phyloP scores from a whole-genome alignment of 2,329 filamentous ascomycete species.

The Clonostachys rhizophaga region DNA sequence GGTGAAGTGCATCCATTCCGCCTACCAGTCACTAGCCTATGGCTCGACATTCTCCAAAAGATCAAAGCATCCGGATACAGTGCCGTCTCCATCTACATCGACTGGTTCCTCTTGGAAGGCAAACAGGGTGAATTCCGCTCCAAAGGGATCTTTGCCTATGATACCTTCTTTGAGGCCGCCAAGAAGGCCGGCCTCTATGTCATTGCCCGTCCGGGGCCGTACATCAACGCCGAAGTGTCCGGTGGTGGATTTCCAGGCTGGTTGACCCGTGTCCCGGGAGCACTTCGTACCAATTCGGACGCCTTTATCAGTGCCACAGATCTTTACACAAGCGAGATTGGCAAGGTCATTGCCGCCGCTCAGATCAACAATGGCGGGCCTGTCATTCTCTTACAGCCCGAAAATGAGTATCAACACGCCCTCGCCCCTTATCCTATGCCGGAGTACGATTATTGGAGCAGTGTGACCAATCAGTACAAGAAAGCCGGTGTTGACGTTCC shows the following conservation, averaged over 20 bases:
- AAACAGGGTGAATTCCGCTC: constrained; percentile 65
- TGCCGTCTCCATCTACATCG: constrained; percentile 71
- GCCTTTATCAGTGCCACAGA: constrained; percentile 64
- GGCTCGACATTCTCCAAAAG: constrained; percentile 76
- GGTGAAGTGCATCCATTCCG: constrained; percentile 70
- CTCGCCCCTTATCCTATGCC: constrained; percentile 50
- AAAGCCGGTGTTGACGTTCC: constrained; percentile 69
- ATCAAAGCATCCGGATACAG: constrained; percentile 79
- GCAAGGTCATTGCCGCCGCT: constrained; percentile 62
- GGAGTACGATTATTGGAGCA: constrained; percentile 64
- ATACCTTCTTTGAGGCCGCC: constrained; percentile 75
- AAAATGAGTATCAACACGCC: constrained; percentile 69
- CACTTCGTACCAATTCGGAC: constrained; percentile 56
- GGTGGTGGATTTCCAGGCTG: constrained; percentile 81
- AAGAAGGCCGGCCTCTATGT: constrained; percentile 71
- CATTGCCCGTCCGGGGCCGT: constrained; percentile 66
- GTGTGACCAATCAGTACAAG: constrained; percentile 64
- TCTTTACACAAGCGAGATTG: constrained; percentile 60
- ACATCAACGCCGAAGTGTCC: constrained; percentile 73
- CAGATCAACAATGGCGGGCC: constrained; percentile 83
- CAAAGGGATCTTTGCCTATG: constrained; percentile 66
- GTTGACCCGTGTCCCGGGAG: constrained; percentile 64
- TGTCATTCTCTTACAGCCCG: constrained; percentile 73
- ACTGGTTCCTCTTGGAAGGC: constrained; percentile 76
- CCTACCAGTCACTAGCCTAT: constrained; percentile 38